Evolutionary conservation across 768 basidiomycete species (phyloP).

Genomic region (Termitomyces sp.): DNA sequence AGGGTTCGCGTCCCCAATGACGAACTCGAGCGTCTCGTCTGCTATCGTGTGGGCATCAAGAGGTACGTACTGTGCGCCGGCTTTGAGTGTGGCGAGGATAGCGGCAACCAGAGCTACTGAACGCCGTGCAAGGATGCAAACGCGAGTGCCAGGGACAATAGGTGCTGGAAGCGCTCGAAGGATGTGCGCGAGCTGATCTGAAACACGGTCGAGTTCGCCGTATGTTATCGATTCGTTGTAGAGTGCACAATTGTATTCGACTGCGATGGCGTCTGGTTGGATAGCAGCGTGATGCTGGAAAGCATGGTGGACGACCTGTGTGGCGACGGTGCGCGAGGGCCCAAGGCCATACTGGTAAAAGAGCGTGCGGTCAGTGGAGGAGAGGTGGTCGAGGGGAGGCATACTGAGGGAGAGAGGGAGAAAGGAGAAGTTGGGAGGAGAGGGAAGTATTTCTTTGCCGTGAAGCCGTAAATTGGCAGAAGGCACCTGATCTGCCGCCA

Average conservation of each 20-base stretch:
- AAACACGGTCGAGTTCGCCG: slow-evolving; percentile 42
- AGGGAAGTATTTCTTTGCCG: background rate
- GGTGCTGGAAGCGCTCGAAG: slow-evolving; percentile 35
- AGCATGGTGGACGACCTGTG: slow-evolving; percentile 52
- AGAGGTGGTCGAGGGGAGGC: slow-evolving; percentile 13
- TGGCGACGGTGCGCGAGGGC: slow-evolving; percentile 30
- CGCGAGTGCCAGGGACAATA: slow-evolving; percentile 44
- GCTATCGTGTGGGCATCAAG: slow-evolving; percentile 56
- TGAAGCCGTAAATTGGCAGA: background rate
- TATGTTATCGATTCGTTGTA: slow-evolving; percentile 42
- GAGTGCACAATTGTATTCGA: slow-evolving; percentile 38
- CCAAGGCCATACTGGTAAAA: slow-evolving; percentile 47
- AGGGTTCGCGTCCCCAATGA: slow-evolving; percentile 44
- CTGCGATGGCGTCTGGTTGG: slow-evolving; percentile 42
- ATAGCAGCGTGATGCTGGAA: slow-evolving; percentile 43
- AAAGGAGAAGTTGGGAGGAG: background rate
- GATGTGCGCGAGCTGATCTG: slow-evolving; percentile 41
- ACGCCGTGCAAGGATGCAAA: slow-evolving; percentile 53
- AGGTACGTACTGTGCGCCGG: slow-evolving; percentile 57
- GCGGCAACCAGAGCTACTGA: slow-evolving; percentile 51
- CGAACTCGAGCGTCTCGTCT: slow-evolving; percentile 48
- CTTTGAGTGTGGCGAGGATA: slow-evolving; percentile 52
- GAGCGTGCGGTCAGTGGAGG: slow-evolving; percentile 36
- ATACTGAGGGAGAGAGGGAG: background rate
- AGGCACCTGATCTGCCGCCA: slow-evolving; percentile 8